Conservation (phyloP, 2,329 filamentous ascomycete species). For the Sarocladium kiliense region DNA sequence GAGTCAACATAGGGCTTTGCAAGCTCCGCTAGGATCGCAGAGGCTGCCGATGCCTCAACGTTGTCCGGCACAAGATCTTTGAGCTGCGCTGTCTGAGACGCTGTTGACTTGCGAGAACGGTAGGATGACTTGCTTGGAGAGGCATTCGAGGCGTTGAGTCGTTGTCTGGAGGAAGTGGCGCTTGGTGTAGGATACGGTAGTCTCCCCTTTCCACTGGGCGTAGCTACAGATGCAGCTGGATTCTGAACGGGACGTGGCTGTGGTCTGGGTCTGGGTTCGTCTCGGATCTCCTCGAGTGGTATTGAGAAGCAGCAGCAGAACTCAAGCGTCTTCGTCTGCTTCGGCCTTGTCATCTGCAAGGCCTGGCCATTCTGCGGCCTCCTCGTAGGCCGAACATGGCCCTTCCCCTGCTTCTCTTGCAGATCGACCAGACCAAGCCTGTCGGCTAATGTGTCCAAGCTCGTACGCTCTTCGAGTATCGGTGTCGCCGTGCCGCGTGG, state of each 20-base stretch:
- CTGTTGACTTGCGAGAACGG: conserved; percentile 23
- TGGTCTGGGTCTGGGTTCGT: conserved; percentile 30
- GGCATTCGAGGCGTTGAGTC: conserved; percentile 16
- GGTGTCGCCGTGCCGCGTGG: conserved; percentile 39
- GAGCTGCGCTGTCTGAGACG: conserved; percentile 24
- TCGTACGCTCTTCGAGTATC: conserved; percentile 52
- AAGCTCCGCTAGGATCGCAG: conserved; percentile 70
- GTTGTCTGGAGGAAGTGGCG: conserved; percentile 13
- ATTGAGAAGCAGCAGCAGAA: conserved; percentile 51
- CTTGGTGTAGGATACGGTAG: conserved; percentile 14
- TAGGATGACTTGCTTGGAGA: conserved; percentile 25
- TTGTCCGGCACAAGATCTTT: conserved; percentile 60
- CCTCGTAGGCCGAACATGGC: conserved; percentile 15
- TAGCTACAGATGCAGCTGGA: conserved; percentile 9
- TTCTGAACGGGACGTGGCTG: conserved; percentile 41
- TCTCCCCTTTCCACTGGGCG: conserved; percentile 10
- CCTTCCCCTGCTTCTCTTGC: conserved; percentile 34
- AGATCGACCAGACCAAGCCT: conserved; percentile 71
- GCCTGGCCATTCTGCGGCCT: conserved; percentile 3
- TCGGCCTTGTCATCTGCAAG: not conserved
- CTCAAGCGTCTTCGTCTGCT: conserved; percentile 16
- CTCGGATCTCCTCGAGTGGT: conserved; percentile 37
- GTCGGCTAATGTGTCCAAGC: conserved; percentile 82
- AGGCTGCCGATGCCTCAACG: conserved; percentile 62
- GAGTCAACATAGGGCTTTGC: conserved; percentile 63